Evolutionary conservation across 768 basidiomycete species (phyloP).

Genomic region (Amanita thiersii): DNA sequence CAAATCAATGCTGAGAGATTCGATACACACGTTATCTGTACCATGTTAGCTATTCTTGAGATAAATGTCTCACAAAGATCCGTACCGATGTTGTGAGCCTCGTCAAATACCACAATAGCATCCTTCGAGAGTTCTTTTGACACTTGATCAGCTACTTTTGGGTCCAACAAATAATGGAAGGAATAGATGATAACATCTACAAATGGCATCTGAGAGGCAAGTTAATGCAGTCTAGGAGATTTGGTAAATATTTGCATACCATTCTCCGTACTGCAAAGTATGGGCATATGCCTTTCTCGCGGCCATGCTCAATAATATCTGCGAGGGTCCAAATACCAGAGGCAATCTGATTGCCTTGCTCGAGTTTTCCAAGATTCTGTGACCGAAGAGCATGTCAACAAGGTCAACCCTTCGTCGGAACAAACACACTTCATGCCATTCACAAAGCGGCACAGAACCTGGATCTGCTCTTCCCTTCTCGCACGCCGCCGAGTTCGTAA

Average conservation of each 20-base stretch:
- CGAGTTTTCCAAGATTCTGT: constrained; percentile 76
- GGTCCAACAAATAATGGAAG: constrained; percentile 97
- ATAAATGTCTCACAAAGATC: neutral
- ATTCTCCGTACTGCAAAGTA: constrained; percentile 95
- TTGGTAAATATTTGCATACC: constrained; percentile 36
- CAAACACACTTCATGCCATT: constrained; percentile 83
- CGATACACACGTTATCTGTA: constrained; percentile 99
- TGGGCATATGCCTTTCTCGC: constrained; percentile 81
- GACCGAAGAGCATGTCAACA: constrained; percentile 7
- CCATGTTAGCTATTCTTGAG: constrained; percentile 22
- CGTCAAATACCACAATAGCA: constrained; percentile 97
- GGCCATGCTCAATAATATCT: constrained; percentile 84
- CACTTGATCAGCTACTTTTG: constrained; percentile 98
- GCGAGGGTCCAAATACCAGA: constrained; percentile 91
- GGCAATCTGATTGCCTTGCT: constrained; percentile 76
- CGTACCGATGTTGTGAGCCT: constrained; percentile 97
- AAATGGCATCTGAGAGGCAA: constrained; percentile 71
- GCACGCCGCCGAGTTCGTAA: constrained; percentile 78
- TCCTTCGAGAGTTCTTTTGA: constrained; percentile 97
- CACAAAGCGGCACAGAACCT: constrained; percentile 85
- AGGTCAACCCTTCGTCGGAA: neutral
- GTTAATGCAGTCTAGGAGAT: constrained; percentile 2
- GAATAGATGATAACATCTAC: constrained; percentile 97
- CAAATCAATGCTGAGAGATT: constrained; percentile 94
- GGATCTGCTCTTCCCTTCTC: constrained; percentile 82